Conservation (phyloP, 2,329 filamentous ascomycete genomes). For the Scedosporium boydii region DNA sequence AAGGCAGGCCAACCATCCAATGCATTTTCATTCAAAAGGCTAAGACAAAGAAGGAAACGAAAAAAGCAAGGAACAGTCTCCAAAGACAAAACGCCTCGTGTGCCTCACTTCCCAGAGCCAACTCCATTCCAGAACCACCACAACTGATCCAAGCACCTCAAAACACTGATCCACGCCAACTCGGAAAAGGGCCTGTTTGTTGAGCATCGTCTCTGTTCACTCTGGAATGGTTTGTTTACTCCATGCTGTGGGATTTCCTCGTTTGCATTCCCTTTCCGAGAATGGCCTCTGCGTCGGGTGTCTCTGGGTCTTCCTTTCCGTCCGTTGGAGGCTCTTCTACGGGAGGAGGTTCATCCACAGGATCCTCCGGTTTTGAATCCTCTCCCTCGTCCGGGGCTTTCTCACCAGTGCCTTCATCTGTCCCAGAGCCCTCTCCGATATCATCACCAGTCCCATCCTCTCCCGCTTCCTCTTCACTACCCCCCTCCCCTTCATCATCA, state of each 20-base stretch:
- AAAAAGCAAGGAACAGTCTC: too few relatives aligned
- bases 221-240: not conserved
- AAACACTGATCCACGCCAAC: not conserved
- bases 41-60: too few relatives aligned
- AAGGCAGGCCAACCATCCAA: too few relatives aligned
- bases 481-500: slow-evolving; percentile 1
- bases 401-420: not conserved
- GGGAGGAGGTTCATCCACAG: not conserved
- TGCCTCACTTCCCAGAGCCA: too few relatives aligned
- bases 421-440: not conserved
- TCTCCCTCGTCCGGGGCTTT: not conserved
- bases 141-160: too few relatives aligned
- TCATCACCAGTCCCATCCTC: not conserved
- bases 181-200: not conserved
- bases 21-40: too few relatives aligned
- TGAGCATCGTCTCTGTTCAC: not conserved
- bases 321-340: not conserved
- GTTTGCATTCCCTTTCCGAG: not conserved
- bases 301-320: not conserved
- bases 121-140: too few relatives aligned
- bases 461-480: not conserved
- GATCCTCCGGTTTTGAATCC: not conserved
- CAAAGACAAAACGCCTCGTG: too few relatives aligned
- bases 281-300: not conserved
- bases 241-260: not conserved